Evolutionary conservation across 306 rosid species (phyloP), one percentile per base, ranked within the genome.

Genomic region (Mucuna pruriens): DNA sequence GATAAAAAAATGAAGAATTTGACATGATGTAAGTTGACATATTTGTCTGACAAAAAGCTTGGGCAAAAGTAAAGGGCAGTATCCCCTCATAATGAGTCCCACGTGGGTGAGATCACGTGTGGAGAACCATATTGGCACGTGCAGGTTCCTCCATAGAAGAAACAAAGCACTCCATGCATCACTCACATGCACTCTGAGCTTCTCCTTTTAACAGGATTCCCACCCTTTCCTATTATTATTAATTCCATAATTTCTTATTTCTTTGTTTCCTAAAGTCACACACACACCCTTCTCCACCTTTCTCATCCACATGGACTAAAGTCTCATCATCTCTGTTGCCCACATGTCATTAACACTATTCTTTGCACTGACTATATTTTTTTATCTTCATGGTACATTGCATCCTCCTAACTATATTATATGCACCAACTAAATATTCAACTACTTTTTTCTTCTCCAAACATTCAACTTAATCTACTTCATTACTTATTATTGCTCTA

Each of bases 321-420:
- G 20, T 44, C 39, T 44, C 75, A 20, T 36, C 36, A 67, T 67
- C 34, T 40, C 0, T 66, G 54, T 17, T 67, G 19, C 3, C 5
- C 34, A 67, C 23, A 23, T 69, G 57, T 69, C 75, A 69, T 38
- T 25, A 68, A 68, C 54, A 42, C 71, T 22, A 0, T 19, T 66
- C n/a, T 66, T 39, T 66, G 33, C 17, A 19, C 0, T 4, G 1
- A 67, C 19, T 20, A 38, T 64, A 12, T 1, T 29, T 13, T 26
- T 61, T 5, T 13, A 61, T 31, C 31, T 55, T 9, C 62, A 20
- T 55, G 0, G 29, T 25, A 55, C 64, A 58, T 25, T 61, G 39
- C 19, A 29, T 29, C 39, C 16, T 22, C 64, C 57, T 49, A 29
- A 1, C 3, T 29, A n/a, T n/a, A n/a, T n/a, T n/a, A n/a, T n/a